Evolutionary conservation across 2,329 filamentous ascomycete genomes (phyloP).

Genomic region (Dactylellina sp.): DNA sequence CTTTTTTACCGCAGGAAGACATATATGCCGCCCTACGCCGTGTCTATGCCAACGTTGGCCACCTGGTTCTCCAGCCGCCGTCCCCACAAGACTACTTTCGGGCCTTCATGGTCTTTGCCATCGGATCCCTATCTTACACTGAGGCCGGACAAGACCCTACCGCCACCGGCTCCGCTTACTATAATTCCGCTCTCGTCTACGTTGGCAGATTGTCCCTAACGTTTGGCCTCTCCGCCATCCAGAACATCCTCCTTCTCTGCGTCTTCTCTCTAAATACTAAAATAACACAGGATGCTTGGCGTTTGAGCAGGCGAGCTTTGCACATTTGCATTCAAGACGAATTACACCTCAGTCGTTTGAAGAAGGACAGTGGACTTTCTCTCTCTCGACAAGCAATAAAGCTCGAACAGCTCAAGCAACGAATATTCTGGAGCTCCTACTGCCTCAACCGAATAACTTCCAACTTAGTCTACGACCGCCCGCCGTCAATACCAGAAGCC

Average conservation of each 20-base stretch:
- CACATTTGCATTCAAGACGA: conserved; percentile 48
- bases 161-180: conserved; percentile 17
- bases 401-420: conserved; percentile 6
- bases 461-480: conserved; percentile 44
- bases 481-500: conserved; percentile 52
- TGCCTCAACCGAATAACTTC: conserved; percentile 44
- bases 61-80: neutral
- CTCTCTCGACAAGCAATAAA: neutral
- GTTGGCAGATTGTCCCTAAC: conserved; percentile 15
- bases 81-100: conserved; percentile 34
- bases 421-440: conserved; percentile 45
- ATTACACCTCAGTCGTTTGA: conserved; percentile 27
- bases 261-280: conserved; percentile 44
- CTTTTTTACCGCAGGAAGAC: conserved; percentile 18
- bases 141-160: conserved; percentile 1
- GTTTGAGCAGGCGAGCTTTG: conserved; percentile 43
- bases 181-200: conserved; percentile 41
- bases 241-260: conserved; percentile 37
- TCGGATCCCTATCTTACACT: conserved; percentile 30
- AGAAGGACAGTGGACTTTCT: neutral
- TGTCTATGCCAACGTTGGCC: conserved; percentile 2
- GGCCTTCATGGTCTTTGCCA: conserved; percentile 49
- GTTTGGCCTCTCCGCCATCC: conserved; percentile 23
- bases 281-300: conserved; percentile 46
- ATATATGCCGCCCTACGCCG: conserved; percentile 17